A percentile compares a stretch with the other conserved stretches of the same genome.
Conservation (phyloP, 2,329 filamentous ascomycete genomes). For the Beauveria asiatica region DNA sequence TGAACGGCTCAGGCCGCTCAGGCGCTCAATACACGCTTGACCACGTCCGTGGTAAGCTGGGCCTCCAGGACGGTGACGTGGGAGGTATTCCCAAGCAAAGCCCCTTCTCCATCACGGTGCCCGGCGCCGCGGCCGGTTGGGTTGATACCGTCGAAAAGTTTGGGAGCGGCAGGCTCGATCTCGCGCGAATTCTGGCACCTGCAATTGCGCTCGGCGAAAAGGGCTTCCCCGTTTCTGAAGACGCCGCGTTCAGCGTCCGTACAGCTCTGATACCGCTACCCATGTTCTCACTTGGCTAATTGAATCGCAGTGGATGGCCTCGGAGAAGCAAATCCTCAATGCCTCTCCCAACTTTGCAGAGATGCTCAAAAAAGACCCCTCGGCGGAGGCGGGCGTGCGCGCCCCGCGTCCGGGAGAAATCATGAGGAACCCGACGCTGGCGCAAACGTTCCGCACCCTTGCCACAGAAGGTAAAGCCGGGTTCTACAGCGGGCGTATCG, state of each 20-base stretch:
- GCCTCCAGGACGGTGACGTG: slow-evolving; percentile 46
- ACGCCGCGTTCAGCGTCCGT: slow-evolving; percentile 61
- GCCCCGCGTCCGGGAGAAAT: slow-evolving; percentile 76
- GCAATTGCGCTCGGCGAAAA: slow-evolving; percentile 80
- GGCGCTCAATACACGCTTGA: slow-evolving; percentile 62
- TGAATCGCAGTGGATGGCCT: slow-evolving; percentile 57
- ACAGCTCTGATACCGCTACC: background rate
- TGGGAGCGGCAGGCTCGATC: slow-evolving; percentile 72
- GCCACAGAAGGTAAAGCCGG: slow-evolving; percentile 77
- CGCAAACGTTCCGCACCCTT: slow-evolving; percentile 70
- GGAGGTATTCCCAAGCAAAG: slow-evolving; percentile 64
- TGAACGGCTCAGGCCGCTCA: slow-evolving; percentile 91
- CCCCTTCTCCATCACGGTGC: slow-evolving; percentile 76
- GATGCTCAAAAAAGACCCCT: slow-evolving; percentile 72
- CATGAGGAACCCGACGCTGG: slow-evolving; percentile 76
- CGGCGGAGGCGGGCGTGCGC: slow-evolving; percentile 59
- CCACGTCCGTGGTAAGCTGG: slow-evolving; percentile 60
- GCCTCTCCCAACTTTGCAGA: slow-evolving; percentile 83
- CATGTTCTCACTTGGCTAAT: background rate
- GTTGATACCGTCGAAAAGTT: slow-evolving; percentile 81
- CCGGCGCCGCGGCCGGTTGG: slow-evolving; percentile 90
- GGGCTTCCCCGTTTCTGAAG: slow-evolving; percentile 82
- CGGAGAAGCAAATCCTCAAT: slow-evolving; percentile 53
- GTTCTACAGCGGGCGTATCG: slow-evolving; percentile 82
- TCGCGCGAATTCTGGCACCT: slow-evolving; percentile 71